Evolutionary conservation across 495 filamentous ascomycete species (phyloP), one percentile per base, ranked within the genome.

Genomic region (Aspergillus leporis): DNA sequence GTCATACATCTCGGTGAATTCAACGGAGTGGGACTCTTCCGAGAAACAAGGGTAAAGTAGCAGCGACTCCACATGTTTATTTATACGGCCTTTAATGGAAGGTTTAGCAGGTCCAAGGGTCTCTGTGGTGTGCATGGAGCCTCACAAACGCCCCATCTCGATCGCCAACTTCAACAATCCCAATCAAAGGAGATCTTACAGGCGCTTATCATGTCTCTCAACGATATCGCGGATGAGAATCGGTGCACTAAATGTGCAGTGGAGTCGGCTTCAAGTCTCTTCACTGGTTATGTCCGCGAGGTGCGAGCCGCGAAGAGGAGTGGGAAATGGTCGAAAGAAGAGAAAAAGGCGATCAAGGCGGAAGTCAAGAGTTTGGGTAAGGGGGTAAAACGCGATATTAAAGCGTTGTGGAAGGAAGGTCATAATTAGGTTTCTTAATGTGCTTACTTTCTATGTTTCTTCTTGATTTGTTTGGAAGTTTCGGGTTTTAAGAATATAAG

Each of bases 231-330:
- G 12, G 58, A 66, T 50, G 51, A 59, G 31, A 55, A 55, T 5
- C 38, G 59, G 18, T 66, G 64, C 51, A 63, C 61, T 7, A 58
- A 53, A 14, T 66, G 64, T 40, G 53, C 64, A 1, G 61, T 64
- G n/a, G 55, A 66, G 32, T 53, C 34, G 8, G 30, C 56, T 7
- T 61, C 58, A 3, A 25, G 53, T 55, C 38, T 59, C 9, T 47
- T 66, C 12, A 60, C 58, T 1, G 47, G 50, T 4, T 61, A 63
- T 13, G 41, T 61, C 8, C 61, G 55, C 5, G 61, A 61, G 1
- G 36, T 66, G 13, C 30, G 45, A 46, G 45, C n/a, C 5, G 61
- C 55, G 28, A 66, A 66, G 61, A 58, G 31, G 47, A 64, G 49
- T 48, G 61, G 58, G 0, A 31, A 55, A 9, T 66, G 61, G 61